Evolutionary conservation across 2,329 filamentous ascomycete species (phyloP).

Genomic region (Fusarium mexicanum): DNA sequence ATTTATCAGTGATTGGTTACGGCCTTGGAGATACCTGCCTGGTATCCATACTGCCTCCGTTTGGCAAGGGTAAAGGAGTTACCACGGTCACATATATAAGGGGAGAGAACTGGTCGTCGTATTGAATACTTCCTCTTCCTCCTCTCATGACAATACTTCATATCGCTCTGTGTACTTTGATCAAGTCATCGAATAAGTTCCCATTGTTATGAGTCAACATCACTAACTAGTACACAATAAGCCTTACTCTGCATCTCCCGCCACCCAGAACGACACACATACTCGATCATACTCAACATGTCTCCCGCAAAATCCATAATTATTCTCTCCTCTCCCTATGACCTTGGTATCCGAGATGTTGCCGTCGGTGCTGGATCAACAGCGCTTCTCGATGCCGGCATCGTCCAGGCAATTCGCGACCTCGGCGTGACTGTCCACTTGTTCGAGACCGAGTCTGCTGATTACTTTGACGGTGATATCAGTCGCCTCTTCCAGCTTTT

Average conservation of each 20-base stretch:
- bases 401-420: neutral
- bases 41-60: neutral
- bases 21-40: neutral
- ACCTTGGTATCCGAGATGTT: neutral
- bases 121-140: too few relatives aligned
- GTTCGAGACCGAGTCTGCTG: neutral
- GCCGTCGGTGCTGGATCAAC: neutral
- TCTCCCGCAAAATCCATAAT: neutral
- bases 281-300: neutral
- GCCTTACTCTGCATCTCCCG: neutral
- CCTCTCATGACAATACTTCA: too few relatives aligned
- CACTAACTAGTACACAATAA: neutral
- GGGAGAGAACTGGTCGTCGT: too few relatives aligned
- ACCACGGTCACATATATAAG: neutral
- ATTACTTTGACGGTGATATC: conserved; percentile 6
- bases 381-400: neutral
- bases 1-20: neutral
- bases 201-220: neutral
- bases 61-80: neutral
- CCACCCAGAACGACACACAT: neutral
- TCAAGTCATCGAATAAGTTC: too few relatives aligned
- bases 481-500: conserved; percentile 3
- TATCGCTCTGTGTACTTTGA: neutral
- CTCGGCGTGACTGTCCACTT: neutral
- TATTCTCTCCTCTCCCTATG: neutral